Conservation (phyloP, 306 rosid species). For the Casuarina equisetifolia region DNA sequence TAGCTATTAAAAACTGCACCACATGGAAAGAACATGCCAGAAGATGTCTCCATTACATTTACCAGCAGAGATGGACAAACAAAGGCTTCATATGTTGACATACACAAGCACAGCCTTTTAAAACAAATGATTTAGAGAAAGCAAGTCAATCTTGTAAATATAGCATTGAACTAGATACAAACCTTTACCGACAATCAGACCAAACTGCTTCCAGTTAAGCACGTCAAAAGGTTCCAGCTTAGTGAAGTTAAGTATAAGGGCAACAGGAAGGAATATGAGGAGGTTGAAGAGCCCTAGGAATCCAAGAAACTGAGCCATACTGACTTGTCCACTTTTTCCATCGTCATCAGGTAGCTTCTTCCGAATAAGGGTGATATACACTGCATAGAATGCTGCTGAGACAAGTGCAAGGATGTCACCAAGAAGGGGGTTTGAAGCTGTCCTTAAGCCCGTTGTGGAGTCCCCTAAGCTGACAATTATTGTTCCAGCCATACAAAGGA, state of each 20-base stretch:
- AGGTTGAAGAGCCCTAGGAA: conserved; percentile 82
- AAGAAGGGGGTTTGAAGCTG: conserved; percentile 82
- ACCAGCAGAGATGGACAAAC: background rate
- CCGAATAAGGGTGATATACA: conserved; percentile 88
- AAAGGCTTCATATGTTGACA: background rate
- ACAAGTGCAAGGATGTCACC: conserved; percentile 80
- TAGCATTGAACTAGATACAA: conserved; percentile 18
- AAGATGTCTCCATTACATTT: background rate
- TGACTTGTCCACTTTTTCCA: conserved; percentile 69
- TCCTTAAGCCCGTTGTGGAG: conserved; percentile 45
- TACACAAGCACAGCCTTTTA: background rate
- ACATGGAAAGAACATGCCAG: background rate
- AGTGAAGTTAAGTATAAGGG: conserved; percentile 57
- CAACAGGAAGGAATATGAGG: conserved; percentile 76
- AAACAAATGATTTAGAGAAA: background rate
- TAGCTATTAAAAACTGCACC: background rate
- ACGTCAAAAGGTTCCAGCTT: conserved; percentile 56
- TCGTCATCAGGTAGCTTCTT: conserved; percentile 79
- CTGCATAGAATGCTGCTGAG: conserved; percentile 84
- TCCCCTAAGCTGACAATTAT: conserved; percentile 91
- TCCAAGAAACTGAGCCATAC: conserved; percentile 97
- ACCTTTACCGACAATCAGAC: conserved; percentile 94
- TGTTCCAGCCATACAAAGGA: conserved; percentile 97
- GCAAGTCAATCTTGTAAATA: conserved; percentile 10
- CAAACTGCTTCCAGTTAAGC: conserved; percentile 76